phyloP scores from a whole-genome alignment of 371 early-diverging fungal genomes.

The Fennellomyces sp. region DNA sequence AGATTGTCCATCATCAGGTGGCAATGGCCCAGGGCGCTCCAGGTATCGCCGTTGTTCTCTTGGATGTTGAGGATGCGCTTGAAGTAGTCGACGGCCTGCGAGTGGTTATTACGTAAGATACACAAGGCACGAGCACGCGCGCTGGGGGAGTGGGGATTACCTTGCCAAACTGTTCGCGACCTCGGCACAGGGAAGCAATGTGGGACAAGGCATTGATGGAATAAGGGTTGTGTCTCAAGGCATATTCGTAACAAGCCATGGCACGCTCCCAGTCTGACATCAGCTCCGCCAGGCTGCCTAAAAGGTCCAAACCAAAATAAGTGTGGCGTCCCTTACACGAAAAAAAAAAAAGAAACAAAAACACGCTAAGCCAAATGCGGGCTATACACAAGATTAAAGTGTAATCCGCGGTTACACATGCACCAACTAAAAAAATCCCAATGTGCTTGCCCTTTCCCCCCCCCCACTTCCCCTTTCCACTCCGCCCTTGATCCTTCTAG shows the following conservation, averaged over 20 bases:
- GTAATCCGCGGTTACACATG: slow-evolving; percentile 13
- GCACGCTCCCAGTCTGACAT: slow-evolving; percentile 82
- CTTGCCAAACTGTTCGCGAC: slow-evolving; percentile 63
- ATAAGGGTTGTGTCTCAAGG: slow-evolving; percentile 88
- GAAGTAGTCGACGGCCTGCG: slow-evolving; percentile 91
- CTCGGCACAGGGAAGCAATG: slow-evolving; percentile 70
- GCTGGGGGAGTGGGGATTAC: slow-evolving; percentile 22
- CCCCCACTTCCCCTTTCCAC: background rate
- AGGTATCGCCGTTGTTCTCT: slow-evolving; percentile 85
- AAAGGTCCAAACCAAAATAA: slow-evolving; percentile 18
- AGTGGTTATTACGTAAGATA: too few species aligned
- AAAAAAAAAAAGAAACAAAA: background rate
- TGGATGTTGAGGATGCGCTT: slow-evolving; percentile 84
- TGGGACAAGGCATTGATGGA: slow-evolving; percentile 76
- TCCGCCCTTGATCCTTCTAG: background rate
- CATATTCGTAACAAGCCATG: slow-evolving; percentile 79
- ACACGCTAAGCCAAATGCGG: slow-evolving; percentile 12
- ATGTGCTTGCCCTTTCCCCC: background rate
- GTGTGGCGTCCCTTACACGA: slow-evolving; percentile 27
- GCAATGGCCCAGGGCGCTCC: slow-evolving; percentile 93
- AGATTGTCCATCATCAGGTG: slow-evolving; percentile 95
- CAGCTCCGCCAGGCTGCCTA: slow-evolving; percentile 70
- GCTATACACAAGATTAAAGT: slow-evolving; percentile 27
- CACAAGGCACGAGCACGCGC: background rate
- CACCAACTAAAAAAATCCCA: slow-evolving; percentile 1